Base-by-base conservation (phyloP, 768 basidiomycete species). In the Collybia nuda region DNA sequence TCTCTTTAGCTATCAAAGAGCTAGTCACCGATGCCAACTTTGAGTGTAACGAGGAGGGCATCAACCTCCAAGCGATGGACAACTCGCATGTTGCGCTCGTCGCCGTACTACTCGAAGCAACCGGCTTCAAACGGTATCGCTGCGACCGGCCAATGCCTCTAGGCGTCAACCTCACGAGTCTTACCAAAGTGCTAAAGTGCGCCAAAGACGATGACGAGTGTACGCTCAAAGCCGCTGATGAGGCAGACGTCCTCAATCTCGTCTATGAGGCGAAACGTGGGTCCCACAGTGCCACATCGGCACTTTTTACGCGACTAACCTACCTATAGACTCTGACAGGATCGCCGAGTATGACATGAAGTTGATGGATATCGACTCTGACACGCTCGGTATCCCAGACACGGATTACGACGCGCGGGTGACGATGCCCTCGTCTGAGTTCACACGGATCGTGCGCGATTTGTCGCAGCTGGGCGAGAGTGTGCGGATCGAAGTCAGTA, bases 1-100 rank as follows among this genome's bases (percentile, higher is more conserved):
- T 24, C 29, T 40, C n/a, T 50, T 21, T 50, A 98, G 96, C 95
- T 48, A 84, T 98, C 81, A 98, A 97, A 70, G 97, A 98, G 66
- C 85, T 98, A 41, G 95, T 99, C 41, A 85, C 93, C 5, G 97
- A 98, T 65, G 95, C 93, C 65, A 98, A 98, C 70, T 97, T 98
- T 61, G 90, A 96, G 63, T 98, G 96, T 69, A 91, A 85, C 54
- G 96, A 99, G 56, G 93, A 95, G 56, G 97, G 95, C 28, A 87
- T 99, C 59, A 83, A 83, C 48, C 81, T 99, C 4, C 96, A 98
- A 75, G 97, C 96, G 3, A 99, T 98, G 96, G 97, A 98, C 75
- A 98, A 98, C 79, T 97, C 96, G 2, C 96, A 98, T 70, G 96
- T 99, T 62, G 97, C 96, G 1, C 89, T 98, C 57, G 96, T 99